Base-by-base conservation (phyloP, 2,329 filamentous ascomycete genomes). In the Colletotrichum sublineola region DNA sequence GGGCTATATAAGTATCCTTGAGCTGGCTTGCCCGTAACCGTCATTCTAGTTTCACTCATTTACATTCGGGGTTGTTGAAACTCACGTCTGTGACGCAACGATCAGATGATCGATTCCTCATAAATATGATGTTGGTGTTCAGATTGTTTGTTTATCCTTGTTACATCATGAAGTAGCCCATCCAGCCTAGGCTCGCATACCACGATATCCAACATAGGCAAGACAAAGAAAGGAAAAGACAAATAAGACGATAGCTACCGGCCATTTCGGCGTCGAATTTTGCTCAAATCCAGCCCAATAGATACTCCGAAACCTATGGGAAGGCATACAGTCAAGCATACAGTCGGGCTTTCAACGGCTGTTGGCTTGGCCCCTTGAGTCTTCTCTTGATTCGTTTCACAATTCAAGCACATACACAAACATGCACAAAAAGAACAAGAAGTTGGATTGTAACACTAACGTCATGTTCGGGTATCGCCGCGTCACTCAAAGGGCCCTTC, bases 131-230 rank as follows among this genome's bases (percentile, higher is more conserved):
- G 53, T 24, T 55, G 69, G 15, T 72, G 69, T 38, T 52, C 65
- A 0, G n/a, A 15, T 3, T 18, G 44, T 33, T 63, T 63, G 18
- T 61, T 68, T 15, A 58, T 46, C 2, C 29, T 56, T 14, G 68
- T 31, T 3, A 68, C 24, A 24, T 24, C 24, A 24, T 24, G 24
- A 24, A 24, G 24, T 24, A 24, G 24, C 24, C 24, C 24, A 24
- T 24, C 24, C 24, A 24, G 24, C 76, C 50, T 75, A 20, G 73
- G 69, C 65, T 76, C 76, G 8, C 71, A 52, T 18, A 77, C 75
- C 12, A 76, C 12, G 14, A 71, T 40, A 20, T 66, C 58, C 24
- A 75, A 60, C 38, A 11, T 12, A 14, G 38, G 11, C 38, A 40
- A 14, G 24, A 74, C 69, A 48, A 77, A 40, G 9, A 40, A 40